Conservation (phyloP, 805 yeast species). For the Naumovozyma dairenensis region DNA sequence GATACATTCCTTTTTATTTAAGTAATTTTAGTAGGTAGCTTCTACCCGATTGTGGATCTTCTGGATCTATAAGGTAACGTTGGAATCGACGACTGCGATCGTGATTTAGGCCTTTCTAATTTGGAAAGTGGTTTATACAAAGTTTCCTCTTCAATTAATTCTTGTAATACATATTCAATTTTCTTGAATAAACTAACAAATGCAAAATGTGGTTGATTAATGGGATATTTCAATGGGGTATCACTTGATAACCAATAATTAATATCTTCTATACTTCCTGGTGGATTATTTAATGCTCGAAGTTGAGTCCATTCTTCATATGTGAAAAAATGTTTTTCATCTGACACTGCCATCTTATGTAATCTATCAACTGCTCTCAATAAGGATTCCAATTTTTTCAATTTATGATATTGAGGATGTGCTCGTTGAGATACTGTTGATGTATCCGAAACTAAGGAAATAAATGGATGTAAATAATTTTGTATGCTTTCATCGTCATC, state of each 20-base stretch:
- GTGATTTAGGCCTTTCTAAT: no score
- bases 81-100: no score
- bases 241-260: constrained; percentile 52
- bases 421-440: background rate
- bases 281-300: constrained; percentile 3
- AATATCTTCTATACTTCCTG: constrained; percentile 14
- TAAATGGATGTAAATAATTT: background rate
- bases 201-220: constrained; percentile 59
- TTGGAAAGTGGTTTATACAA: no score
- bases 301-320: constrained; percentile 21
- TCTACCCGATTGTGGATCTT: no score
- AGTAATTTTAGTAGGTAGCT: no score
- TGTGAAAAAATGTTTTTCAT: constrained; percentile 12
- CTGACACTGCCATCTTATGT: constrained; percentile 12
- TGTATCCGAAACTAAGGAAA: background rate
- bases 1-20: no score
- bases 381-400: constrained; percentile 9
- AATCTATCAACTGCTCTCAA: constrained; percentile 13
- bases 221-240: constrained; percentile 63
- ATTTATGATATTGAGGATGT: background rate
- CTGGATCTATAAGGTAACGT: no score
- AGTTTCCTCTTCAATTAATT: no score
- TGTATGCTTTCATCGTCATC: background rate
- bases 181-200: constrained; percentile 29
- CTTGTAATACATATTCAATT: constrained; percentile 12